These are phyloP conservation scores for Straminergon stramineum DNA, from an alignment of 225 moss, liverwort and hornwort species.

Conservation along the genomic window DNA sequence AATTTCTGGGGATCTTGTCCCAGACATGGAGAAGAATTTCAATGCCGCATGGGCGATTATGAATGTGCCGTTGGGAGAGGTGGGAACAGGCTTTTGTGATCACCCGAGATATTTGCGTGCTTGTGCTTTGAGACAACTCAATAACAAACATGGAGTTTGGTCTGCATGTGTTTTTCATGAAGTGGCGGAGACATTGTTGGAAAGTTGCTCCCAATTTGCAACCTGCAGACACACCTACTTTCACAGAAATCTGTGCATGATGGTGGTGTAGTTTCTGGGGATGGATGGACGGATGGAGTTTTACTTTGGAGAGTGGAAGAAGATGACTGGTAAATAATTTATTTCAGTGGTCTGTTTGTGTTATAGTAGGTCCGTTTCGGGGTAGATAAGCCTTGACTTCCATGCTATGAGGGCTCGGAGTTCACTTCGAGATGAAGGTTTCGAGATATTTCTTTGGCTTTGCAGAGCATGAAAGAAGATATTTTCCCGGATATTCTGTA, in stretches of 20 bases:
- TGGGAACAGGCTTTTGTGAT: neutral
- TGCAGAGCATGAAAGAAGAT: neutral
- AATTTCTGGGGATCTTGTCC: neutral
- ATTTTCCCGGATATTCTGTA: neutral
- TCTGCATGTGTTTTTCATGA: neutral
- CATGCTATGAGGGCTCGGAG: neutral
- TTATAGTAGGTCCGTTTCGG: neutral
- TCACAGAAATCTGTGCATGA: neutral
- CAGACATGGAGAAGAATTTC: neutral
- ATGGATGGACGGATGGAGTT: neutral
- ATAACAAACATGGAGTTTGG: neutral
- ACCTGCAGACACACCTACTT: neutral
- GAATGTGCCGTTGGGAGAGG: neutral
- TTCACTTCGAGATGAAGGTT: neutral
- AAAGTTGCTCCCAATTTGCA: neutral
- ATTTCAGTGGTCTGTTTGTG: neutral
- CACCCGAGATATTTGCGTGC: neutral
- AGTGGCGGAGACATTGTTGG: neutral
- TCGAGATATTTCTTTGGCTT: neutral
- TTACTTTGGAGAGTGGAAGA: neutral
- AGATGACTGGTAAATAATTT: neutral
- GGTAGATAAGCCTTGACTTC: neutral
- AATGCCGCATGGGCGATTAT: neutral
- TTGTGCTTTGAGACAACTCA: neutral
- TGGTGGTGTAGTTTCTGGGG: neutral